Percentiles rank a stretch among this genome's conserved stretches.
Evolutionary conservation across 2,329 filamentous ascomycete species (phyloP).

Genomic region (Cadophora malorum): DNA sequence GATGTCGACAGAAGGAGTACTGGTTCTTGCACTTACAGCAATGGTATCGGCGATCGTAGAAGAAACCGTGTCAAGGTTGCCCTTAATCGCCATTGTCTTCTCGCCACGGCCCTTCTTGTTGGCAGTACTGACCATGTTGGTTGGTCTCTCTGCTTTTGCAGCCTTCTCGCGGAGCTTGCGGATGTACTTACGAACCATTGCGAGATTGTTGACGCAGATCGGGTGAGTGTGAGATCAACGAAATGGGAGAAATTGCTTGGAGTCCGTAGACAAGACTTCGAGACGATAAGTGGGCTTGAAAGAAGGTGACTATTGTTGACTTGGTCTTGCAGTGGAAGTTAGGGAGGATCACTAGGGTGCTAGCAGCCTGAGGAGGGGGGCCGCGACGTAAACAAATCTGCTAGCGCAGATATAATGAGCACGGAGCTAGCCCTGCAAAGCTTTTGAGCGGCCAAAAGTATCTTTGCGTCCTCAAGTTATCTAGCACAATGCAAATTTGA

Average conservation of each 20-base stretch:
- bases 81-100: background rate
- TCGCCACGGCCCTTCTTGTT: background rate
- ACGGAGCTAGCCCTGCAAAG: no score
- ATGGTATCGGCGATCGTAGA: background rate
- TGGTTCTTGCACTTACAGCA: background rate
- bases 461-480: no score
- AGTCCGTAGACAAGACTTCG: no score
- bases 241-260: no score
- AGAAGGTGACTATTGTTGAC: no score
- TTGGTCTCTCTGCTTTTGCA: background rate
- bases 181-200: background rate
- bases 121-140: background rate
- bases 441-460: no score
- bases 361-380: no score
- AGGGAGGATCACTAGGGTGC: no score
- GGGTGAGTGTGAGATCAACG: background rate
- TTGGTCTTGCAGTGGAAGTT: no score
- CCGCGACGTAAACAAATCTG: background rate
- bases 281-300: no score
- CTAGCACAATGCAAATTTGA: no score
- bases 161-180: constrained; percentile 3
- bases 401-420: background rate
- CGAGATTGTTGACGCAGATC: background rate
- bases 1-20: background rate
- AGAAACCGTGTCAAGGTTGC: background rate